Evolutionary conservation across 2,329 filamentous ascomycete species (phyloP), one percentile per base, ranked within the genome.

Genomic region (Pseudopithomyces maydicus): DNA sequence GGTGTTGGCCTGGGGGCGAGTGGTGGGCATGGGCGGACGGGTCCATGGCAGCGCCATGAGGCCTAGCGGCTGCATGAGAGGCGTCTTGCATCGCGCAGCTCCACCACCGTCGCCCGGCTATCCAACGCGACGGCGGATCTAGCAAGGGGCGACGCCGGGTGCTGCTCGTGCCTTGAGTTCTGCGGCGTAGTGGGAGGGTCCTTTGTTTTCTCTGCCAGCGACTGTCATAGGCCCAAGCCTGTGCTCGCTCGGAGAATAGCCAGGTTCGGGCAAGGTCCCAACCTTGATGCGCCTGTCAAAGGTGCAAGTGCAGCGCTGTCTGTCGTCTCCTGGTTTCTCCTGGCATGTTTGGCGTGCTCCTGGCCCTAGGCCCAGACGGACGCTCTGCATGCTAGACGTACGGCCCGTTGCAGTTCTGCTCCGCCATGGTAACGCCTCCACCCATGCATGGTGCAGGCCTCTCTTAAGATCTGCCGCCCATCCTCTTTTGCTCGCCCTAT

Each of bases 341-440:
- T 64, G 61, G 66, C 68, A 65, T 63, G 63, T 63, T 67, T 69
- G 69, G 60, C 59, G 54, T 58, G 48, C 63, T 56, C 56, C 65
- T 66, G 55, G 59, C 58, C 67, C 68, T 65, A 69, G 66, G 61
- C 61, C 50, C 58, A 57, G 54, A 56, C 64, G 70, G 71, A 67
- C 62, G 64, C 65, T 66, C 62, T 65, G 67, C 66, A 69, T 70
- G 69, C 59, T 64, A 66, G 57, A 70, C 66, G 66, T 64, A 74
- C 74, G 73, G 74, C 72, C 74, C 74, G 74, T 74, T 75, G 74
- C 73, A 76, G 72, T 70, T 63, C 64, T 71, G 63, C 66, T 65
- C 66, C 69, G 65, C 71, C 60, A 67, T 56, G 45, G 53, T 54
- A 55, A 54, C 56, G 57, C 50, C 53, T 61, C 45, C 58, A 48